Base-by-base conservation (phyloP, 2,329 filamentous ascomycete genomes). In the Trichoderma sp. region DNA sequence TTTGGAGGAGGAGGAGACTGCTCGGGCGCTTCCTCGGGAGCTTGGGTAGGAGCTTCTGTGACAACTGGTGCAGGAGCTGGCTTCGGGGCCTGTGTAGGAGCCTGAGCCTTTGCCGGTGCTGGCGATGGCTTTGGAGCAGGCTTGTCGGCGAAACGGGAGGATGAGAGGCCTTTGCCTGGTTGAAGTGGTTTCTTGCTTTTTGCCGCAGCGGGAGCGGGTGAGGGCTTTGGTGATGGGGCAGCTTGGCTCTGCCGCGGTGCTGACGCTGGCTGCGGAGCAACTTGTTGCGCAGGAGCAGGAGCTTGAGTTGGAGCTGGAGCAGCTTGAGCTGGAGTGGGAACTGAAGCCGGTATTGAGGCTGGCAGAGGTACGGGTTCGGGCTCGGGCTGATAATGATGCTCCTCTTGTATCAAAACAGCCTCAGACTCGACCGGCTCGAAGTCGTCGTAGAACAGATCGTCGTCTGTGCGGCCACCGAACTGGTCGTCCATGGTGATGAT, bases 361-460 rank as follows among this genome's bases (percentile, higher is more conserved):
- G 56, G 30, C 12, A 74, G 63, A 53, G 74, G 64, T 24, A 64
- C 72, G 30, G 75, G 73, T 9, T 74, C 76, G 36, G 74, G 73
- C 11, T 73, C 75, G 47, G 74, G 56, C n/a, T 71, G 71, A 11
- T 26, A 68, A 51, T 64, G 36, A 1, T 61, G 61, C 2, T 73
- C 47, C n/a, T 71, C 75, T 56, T 76, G 64, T n/a, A 76, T 73
- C 26, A 79, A 73, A 26, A 81, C 75, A 6, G 79, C 72, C 60
- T 81, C 78, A 74, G 79, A 79, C 53, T 83, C 79, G 65, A 89
- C 83, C 8, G 87, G 87, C 78, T 90, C 88, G 72, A 90, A 89
- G 76, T 90, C 88, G 75, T 90, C 88, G 73, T 86, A 86, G 77
- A 90, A 90, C 72, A 90, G 83, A 77, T 89, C 88, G 75, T 90